Percentiles rank a stretch among this genome's conserved stretches.
Evolutionary conservation across 2,329 filamentous ascomycete genomes (phyloP).

Genomic region (Paracorniculantispora psalliotae): DNA sequence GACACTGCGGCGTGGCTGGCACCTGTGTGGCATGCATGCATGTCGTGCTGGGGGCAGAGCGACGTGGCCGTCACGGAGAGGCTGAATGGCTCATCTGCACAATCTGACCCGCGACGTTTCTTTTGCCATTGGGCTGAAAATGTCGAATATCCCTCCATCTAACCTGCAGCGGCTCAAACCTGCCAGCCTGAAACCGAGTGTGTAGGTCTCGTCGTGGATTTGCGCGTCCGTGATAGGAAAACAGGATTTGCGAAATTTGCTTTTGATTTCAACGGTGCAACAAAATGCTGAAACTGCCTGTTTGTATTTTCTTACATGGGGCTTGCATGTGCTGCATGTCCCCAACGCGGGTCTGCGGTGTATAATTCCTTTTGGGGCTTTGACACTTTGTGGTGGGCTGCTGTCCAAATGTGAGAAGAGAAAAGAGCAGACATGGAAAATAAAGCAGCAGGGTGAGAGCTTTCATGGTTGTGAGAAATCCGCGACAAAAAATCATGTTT

Average conservation of each 20-base stretch:
- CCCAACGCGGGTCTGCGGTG: not conserved
- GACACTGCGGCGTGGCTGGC: not conserved
- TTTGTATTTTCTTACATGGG: not conserved
- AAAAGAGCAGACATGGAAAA: not conserved
- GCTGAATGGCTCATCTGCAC: not conserved
- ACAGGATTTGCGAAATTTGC: not conserved
- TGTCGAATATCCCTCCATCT: not conserved
- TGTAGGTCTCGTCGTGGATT: not conserved
- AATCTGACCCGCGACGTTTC: not conserved
- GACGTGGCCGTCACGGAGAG: not conserved
- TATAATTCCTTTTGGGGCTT: not conserved
- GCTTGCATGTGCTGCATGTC: not conserved
- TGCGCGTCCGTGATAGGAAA: not conserved
- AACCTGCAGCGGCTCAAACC: not conserved
- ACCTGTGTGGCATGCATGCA: not conserved
- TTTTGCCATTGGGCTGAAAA: not conserved
- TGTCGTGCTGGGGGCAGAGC: not conserved
- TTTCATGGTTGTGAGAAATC: not conserved
- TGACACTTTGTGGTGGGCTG: not conserved
- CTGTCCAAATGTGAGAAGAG: not conserved
- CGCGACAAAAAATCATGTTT: not conserved
- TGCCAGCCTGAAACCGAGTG: not conserved
- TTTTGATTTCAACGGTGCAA: constrained; percentile 3
- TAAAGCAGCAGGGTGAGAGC: not conserved
- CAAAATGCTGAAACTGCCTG: not conserved